These are phyloP conservation scores for Nephelium lappaceum DNA, from an alignment of 345 rosid genomes.

Conservation along the genomic window DNA sequence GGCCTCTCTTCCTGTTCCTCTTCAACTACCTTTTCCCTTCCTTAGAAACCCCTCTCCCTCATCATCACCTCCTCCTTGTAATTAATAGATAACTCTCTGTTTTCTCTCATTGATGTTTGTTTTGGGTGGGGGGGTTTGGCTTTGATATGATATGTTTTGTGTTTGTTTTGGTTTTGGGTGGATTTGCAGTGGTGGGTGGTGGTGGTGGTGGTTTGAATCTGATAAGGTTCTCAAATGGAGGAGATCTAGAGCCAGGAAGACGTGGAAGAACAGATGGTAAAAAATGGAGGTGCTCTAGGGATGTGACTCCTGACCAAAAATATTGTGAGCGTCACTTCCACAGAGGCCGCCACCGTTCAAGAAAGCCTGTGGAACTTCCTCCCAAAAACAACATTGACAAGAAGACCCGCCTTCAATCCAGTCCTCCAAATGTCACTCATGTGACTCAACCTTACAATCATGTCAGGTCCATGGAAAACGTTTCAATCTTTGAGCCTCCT, in stretches of 20 bases:
- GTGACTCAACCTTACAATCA: slow-evolving; percentile 18
- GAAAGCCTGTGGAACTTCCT: slow-evolving; percentile 91
- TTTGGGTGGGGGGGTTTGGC: not conserved
- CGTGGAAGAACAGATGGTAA: slow-evolving; percentile 85
- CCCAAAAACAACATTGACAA: slow-evolving; percentile 23
- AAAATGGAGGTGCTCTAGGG: slow-evolving; percentile 90
- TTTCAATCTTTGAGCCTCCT: slow-evolving; percentile 22
- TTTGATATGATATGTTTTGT: not conserved
- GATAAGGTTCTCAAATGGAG: slow-evolving; percentile 33
- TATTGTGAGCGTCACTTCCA: slow-evolving; percentile 88
- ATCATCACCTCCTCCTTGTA: slow-evolving; percentile 34
- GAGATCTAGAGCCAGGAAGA: slow-evolving; percentile 77
- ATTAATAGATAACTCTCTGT: not conserved
- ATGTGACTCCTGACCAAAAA: slow-evolving; percentile 69
- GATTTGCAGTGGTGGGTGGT: slow-evolving; percentile 38
- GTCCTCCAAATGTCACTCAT: not conserved
- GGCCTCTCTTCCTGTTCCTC: slow-evolving; percentile 84
- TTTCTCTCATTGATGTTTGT: not conserved
- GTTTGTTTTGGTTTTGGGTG: too few species aligned
- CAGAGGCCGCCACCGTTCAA: slow-evolving; percentile 96
- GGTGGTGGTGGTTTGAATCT: slow-evolving; percentile 29
- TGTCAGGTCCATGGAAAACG: slow-evolving; percentile 20
- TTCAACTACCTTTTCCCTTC: slow-evolving; percentile 54
- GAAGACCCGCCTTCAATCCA: slow-evolving; percentile 32
- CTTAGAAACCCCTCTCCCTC: slow-evolving; percentile 22